These are phyloP conservation scores for Xylaria sp. DNA, from an alignment of 2,329 filamentous ascomycete species.

Conservation along the genomic window DNA sequence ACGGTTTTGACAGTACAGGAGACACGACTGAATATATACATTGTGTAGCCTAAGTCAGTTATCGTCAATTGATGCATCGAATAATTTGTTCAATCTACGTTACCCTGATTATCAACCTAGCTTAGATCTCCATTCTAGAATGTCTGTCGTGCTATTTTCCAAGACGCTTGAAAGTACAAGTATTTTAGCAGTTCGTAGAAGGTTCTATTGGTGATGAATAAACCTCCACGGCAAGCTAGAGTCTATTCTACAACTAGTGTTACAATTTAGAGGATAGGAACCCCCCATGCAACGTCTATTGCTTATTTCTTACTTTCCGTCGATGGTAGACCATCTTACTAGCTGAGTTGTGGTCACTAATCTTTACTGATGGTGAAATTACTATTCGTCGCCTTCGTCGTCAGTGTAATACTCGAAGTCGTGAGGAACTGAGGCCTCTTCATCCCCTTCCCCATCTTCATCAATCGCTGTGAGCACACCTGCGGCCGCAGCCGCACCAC, in stretches of 20 bases:
- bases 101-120: background rate
- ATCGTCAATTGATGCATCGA: background rate
- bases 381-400: conserved; percentile 61
- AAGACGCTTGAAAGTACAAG: background rate
- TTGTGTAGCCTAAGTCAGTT: background rate
- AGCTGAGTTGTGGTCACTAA: background rate
- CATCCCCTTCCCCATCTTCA: conserved; percentile 79
- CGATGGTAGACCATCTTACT: background rate
- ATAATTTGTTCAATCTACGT: too few relatives aligned
- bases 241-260: conserved; percentile 33
- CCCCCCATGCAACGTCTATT: conserved; percentile 8
- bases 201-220: background rate
- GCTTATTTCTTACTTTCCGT: background rate
- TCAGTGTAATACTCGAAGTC: conserved; percentile 86
- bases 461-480: conserved; percentile 88
- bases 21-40: background rate
- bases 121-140: background rate
- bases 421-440: conserved; percentile 74
- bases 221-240: background rate
- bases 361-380: background rate
- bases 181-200: background rate
- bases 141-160: background rate
- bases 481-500: conserved; percentile 76
- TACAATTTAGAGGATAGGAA: conserved; percentile 16
- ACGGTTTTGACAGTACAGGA: background rate